Base-by-base conservation (phyloP, 345 rosid genomes). In the Lepidium sativum region DNA sequence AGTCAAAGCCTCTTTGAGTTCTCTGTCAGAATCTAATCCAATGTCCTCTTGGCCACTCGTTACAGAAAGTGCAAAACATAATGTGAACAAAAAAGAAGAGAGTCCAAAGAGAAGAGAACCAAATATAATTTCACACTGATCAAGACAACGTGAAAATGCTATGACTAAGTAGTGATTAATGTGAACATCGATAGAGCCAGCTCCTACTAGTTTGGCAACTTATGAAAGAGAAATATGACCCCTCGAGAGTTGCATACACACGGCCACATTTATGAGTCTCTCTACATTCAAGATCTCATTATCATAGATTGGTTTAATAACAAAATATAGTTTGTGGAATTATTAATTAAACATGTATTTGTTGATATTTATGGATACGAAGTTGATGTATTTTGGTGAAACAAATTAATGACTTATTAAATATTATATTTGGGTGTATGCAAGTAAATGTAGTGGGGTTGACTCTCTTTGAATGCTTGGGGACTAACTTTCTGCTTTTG, bases 51-150 rank as follows among this genome's bases (percentile, higher is more conserved):
- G 54, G 65, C 75, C 27, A 64, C 60, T 71, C 58, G 67, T 33
- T 34, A 18, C 27, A 27, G 50, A 64, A 65, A 64, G 39, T 33
- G 63, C 37, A 63, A 45, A 72, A 72, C 48, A 72, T 72, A 59
- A 58, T 16, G 71, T 50, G 71, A 72, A 72, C 76, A 72, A 72
- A 25, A n/a, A 58, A 65, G 33, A 33, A 58, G 67, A 64, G 71
- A 42, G 11, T 40, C 62, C 61, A 72, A 53, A 58, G 55, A 72
- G 71, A 42, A 65, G 23, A 50, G 42, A 51, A 51, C 54, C 47
- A 71, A 58, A 16, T 18, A 47, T 15, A 32, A 18, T 41, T 42
- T 58, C 67, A 42, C 76, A 72, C 59, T 42, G 43, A 51, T 41
- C 71, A 42, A 72, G 61, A 65, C 65, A 65, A 65, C 33, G 38